A percentile compares a stretch with the other conserved stretches of the same genome.
These are phyloP conservation scores for Proliferodiscus dingleyae DNA, from an alignment of 2,329 filamentous ascomycete genomes.

Conservation along the genomic window DNA sequence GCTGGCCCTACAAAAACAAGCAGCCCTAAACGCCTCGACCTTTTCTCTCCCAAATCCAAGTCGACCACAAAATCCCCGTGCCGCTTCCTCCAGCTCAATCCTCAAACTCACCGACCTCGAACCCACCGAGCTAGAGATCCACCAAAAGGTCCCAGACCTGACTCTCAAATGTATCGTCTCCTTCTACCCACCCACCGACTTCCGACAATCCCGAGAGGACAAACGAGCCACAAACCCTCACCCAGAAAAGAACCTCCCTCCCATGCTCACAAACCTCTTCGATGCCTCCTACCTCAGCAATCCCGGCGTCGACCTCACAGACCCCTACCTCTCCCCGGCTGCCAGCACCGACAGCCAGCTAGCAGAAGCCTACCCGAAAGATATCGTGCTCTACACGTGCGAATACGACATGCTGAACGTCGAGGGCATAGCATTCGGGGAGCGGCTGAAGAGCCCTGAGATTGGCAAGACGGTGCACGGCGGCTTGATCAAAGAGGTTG, in stretches of 20 bases:
- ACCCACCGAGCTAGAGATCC: constrained; percentile 28
- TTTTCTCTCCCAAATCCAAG: constrained; percentile 13
- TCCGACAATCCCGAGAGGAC: constrained; percentile 50
- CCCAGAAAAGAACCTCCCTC: constrained; percentile 55
- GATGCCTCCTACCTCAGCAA: constrained; percentile 58
- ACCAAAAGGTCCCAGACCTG: constrained; percentile 36
- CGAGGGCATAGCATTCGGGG: constrained; percentile 57
- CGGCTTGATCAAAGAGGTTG: constrained; percentile 52
- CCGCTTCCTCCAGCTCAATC: constrained; percentile 17
- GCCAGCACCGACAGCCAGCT: constrained; percentile 51
- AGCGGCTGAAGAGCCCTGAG: constrained; percentile 44
- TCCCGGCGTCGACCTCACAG: constrained; percentile 38
- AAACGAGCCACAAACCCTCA: constrained; percentile 49
- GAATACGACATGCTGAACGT: constrained; percentile 61
- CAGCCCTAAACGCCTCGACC: constrained; percentile 8
- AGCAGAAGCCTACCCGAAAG: constrained; percentile 41
- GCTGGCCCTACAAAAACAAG: too few species aligned
- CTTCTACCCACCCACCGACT: constrained; percentile 61
- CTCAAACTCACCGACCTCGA: constrained; percentile 29
- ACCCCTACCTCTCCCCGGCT: constrained; percentile 54
- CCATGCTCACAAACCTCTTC: constrained; percentile 56
- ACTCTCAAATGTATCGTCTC: constrained; percentile 48
- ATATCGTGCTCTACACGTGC: constrained; percentile 55
- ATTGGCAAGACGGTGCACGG: constrained; percentile 54
- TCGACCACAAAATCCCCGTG: background rate